Percentiles rank a stretch among this genome's conserved stretches.
Evolutionary conservation across 2,329 filamentous ascomycete genomes (phyloP).

Genomic region (Trichoderma semiorbis): DNA sequence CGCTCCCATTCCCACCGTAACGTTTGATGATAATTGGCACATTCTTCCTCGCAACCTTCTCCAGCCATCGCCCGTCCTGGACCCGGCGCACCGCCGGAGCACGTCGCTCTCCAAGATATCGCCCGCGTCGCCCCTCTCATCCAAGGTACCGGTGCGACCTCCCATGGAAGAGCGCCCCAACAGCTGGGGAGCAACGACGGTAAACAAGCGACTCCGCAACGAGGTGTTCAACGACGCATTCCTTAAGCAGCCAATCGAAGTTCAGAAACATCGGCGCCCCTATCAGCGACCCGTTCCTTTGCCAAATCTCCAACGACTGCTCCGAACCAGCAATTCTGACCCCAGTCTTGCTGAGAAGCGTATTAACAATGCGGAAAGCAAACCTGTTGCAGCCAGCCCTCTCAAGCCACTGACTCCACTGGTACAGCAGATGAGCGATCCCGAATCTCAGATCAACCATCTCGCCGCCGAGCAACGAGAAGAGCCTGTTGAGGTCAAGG

Average conservation of each 20-base stretch:
- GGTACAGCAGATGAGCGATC: constrained; percentile 28
- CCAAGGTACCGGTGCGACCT: constrained; percentile 28
- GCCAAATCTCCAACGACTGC: constrained; percentile 43
- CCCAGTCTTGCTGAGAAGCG: constrained; percentile 33
- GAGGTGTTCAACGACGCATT: constrained; percentile 93
- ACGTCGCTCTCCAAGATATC: constrained; percentile 30
- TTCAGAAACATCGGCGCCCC: constrained; percentile 71
- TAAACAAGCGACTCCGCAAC: constrained; percentile 83
- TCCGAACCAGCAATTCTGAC: constrained; percentile 40
- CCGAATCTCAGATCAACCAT: constrained; percentile 28
- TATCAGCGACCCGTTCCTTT: constrained; percentile 64
- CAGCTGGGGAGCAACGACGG: constrained; percentile 86
- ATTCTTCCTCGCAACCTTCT: constrained; percentile 86
- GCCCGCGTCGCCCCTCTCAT: constrained; percentile 12
- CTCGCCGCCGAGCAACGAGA: constrained; percentile 32
- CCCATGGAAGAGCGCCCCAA: constrained; percentile 55
- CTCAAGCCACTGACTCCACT: constrained; percentile 2
- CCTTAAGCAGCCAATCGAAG: constrained; percentile 75
- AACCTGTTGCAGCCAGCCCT: not conserved
- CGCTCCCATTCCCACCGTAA: constrained; percentile 78
- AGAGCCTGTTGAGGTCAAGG: constrained; percentile 42
- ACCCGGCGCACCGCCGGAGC: constrained; percentile 33
- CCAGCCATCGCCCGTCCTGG: constrained; percentile 49
- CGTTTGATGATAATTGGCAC: constrained; percentile 90
- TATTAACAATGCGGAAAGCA: not conserved